Conservation (phyloP, 192 early-diverging fungal genomes). For the Linnemannia hyalina region DNA sequence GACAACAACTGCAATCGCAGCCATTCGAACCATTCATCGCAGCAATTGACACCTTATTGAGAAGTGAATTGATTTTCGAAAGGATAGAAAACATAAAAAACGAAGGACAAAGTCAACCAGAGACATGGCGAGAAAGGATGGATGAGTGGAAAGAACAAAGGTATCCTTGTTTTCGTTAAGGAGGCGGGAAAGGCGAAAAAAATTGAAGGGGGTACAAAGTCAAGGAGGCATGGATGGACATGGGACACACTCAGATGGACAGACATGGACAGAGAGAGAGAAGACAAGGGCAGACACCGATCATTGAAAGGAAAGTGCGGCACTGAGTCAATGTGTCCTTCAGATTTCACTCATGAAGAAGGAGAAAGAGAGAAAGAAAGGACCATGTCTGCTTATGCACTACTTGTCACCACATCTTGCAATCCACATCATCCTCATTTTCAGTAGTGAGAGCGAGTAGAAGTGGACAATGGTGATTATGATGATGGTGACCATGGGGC, state of each 20-base stretch:
- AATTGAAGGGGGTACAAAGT: not conserved
- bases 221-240: not conserved
- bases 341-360: not conserved
- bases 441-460: not conserved
- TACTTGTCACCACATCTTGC: not conserved
- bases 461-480: not conserved
- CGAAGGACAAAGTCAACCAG: not conserved
- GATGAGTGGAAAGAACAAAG: not conserved
- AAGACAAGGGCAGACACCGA: too few relatives aligned
- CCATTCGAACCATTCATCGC: too few relatives aligned
- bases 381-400: not conserved
- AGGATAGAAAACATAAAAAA: not conserved
- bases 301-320: not conserved
- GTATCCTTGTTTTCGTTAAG: slow-evolving; percentile 6
- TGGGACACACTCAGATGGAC: not conserved
- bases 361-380: not conserved
- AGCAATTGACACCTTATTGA: not conserved
- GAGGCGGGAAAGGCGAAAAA: not conserved
- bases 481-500: not conserved
- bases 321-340: not conserved
- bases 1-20: too few relatives aligned
- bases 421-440: not conserved
- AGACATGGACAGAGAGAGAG: too few relatives aligned
- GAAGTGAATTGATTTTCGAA: not conserved
- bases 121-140: not conserved